Evolutionary conservation across 2,329 filamentous ascomycete species (phyloP), one percentile per base, ranked within the genome.

Genomic region (Trichophyton verrucosum): DNA sequence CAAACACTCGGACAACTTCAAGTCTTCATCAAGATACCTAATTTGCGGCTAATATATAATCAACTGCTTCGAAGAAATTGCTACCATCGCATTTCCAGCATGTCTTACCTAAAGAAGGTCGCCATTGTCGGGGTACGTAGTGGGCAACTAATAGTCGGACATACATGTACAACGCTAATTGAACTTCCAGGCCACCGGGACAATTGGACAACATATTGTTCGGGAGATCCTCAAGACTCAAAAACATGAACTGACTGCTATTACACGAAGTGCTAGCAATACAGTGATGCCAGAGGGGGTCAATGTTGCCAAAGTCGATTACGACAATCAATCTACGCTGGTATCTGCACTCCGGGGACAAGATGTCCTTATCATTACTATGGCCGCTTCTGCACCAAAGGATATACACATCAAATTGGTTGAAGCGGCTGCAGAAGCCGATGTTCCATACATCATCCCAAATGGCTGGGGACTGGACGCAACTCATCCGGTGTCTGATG

Each of bases 281-380:
- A 73, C 68, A 63, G 71, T 65, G 15, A 66, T 82, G 2, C 80
- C 81, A 2, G 63, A 72, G 1, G 78, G 78, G 13, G 73, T 81
- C 33, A 70, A 70, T 1, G 66, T 75, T 22, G 73, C 70, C 44
- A 59, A 65, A 1, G 73, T 84, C 17, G 74, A 82, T 71, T 84
- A 84, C 68, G 66, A 75, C 13, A 71, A 80, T 17, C 71, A 76
- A 3, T 63, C 67, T 4, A 74, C 77, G 0, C 66, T 86, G 7
- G 73, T 81, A 0, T 67, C 69, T 0, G 82, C 81, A 1, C 76
- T 86, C 1, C 67, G 72, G 33, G 81, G 74, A 61, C 81, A 85
- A 62, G 76, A 86, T n/a, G 78, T 77, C 42, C 72, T 86, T 2
- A 73, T 84, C 64, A 83, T 85, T 60, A 82, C 81, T 8, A 68